Conservation (phyloP, 2,329 filamentous ascomycete genomes). For the Aspergillus quadricinctus region DNA sequence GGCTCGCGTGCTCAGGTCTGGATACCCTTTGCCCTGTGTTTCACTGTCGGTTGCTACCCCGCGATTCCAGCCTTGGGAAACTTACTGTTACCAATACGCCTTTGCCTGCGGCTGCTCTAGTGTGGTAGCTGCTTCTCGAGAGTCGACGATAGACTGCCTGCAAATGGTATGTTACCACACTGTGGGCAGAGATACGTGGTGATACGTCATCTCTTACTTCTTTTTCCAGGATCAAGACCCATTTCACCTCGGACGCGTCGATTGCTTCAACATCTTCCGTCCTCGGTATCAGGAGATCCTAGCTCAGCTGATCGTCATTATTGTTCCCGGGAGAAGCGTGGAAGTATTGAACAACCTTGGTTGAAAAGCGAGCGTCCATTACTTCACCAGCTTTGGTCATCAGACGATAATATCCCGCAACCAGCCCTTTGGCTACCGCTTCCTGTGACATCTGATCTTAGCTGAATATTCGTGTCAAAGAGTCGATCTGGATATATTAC, state of each 20-base stretch:
- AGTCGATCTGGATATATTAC: constrained; percentile 33
- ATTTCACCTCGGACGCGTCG: constrained; percentile 45
- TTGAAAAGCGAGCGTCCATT: constrained; percentile 38
- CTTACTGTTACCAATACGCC: constrained; percentile 56
- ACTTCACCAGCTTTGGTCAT: constrained; percentile 16
- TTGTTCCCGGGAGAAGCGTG: background rate
- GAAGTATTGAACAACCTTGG: constrained; percentile 19
- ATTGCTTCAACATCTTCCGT: constrained; percentile 43
- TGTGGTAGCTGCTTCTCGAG: constrained; percentile 46
- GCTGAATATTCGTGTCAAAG: background rate
- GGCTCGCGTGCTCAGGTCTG: constrained; percentile 54
- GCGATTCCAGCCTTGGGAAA: background rate
- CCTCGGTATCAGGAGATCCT: constrained; percentile 53
- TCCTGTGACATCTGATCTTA: constrained; percentile 25
- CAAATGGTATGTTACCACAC: background rate
- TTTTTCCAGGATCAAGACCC: constrained; percentile 62
- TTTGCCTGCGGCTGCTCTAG: constrained; percentile 33
- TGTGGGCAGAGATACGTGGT: background rate
- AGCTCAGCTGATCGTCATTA: background rate
- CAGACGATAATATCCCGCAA: constrained; percentile 32
- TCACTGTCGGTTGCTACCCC: background rate
- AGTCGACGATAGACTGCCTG: constrained; percentile 60
- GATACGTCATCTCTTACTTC: constrained; percentile 42
- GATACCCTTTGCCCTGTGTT: constrained; percentile 59
- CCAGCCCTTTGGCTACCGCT: constrained; percentile 42